Evolutionary conservation across 352 stramenopile species (phyloP).

Genomic region (Phytophthora crassamura): DNA sequence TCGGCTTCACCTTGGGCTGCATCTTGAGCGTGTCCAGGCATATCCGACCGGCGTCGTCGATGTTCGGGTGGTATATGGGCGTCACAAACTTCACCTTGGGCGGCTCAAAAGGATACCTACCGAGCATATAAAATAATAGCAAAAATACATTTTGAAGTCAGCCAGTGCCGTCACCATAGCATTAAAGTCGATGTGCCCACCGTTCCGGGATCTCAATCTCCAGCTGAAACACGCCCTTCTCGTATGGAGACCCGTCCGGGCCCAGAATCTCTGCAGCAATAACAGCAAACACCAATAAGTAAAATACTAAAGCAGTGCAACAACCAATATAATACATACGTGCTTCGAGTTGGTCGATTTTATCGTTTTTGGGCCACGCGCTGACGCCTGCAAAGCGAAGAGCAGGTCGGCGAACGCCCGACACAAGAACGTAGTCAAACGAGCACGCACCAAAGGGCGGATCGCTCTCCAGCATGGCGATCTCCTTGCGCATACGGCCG

Average conservation of each 20-base stretch:
- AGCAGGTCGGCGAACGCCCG: neutral
- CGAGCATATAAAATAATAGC: constrained; percentile 6
- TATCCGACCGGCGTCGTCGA: constrained; percentile 87
- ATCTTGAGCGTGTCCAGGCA: constrained; percentile 94
- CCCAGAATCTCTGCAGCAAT: constrained; percentile 71
- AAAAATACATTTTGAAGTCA: neutral
- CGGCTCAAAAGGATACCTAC: constrained; percentile 85
- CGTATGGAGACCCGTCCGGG: constrained; percentile 83
- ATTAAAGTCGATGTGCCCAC: neutral
- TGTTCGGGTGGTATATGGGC: constrained; percentile 89
- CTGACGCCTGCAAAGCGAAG: constrained; percentile 56
- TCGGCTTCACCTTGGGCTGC: constrained; percentile 72
- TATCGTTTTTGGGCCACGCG: constrained; percentile 79
- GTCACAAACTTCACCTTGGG: constrained; percentile 82
- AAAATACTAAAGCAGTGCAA: neutral
- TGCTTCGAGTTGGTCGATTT: constrained; percentile 77
- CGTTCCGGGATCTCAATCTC: constrained; percentile 78
- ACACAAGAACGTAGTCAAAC: neutral
- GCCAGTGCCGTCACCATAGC: too few species aligned
- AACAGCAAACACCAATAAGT: constrained; percentile 12
- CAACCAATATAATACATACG: constrained; percentile 35
- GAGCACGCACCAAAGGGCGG: constrained; percentile 64
- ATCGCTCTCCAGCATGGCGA: constrained; percentile 85
- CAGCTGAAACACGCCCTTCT: constrained; percentile 76
- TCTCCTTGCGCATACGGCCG: constrained; percentile 82